A percentile compares a stretch with the other conserved stretches of the same genome.
Evolutionary conservation across 2,329 filamentous ascomycete genomes (phyloP).

Genomic region (Colletotrichum chlorophyti): DNA sequence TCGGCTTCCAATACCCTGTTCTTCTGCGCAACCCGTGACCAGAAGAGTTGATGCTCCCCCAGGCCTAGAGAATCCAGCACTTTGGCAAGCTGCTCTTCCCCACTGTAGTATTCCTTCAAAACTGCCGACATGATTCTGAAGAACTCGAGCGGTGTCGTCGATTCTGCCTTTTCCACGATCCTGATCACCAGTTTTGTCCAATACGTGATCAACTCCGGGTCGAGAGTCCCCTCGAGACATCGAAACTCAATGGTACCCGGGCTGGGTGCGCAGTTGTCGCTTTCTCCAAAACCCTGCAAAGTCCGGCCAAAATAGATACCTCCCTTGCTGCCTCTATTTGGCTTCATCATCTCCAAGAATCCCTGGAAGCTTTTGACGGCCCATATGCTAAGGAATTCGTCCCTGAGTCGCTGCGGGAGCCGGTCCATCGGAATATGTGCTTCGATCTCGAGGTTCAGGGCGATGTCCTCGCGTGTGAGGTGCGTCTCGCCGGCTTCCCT

Average conservation of each 20-base stretch:
- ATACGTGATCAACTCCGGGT: slow-evolving; percentile 2
- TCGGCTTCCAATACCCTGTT: not conserved
- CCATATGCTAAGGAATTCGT: not conserved
- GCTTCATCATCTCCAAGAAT: not conserved
- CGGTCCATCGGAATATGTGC: slow-evolving; percentile 1
- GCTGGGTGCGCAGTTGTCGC: not conserved
- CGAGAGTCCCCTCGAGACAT: slow-evolving; percentile 11
- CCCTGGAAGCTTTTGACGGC: not conserved
- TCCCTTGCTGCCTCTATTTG: not conserved
- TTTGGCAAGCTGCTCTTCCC: not conserved
- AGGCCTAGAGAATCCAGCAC: not conserved
- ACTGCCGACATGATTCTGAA: not conserved
- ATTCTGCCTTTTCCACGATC: not conserved
- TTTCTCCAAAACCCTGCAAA: not conserved
- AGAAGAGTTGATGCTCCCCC: not conserved
- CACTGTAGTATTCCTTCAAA: not conserved
- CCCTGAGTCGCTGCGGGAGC: not conserved
- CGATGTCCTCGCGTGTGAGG: too few species aligned
- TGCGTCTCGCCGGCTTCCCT: too few species aligned
- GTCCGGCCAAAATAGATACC: not conserved
- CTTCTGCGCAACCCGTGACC: not conserved
- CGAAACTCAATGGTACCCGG: slow-evolving; percentile 19
- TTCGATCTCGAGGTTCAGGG: not conserved
- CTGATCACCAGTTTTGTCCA: not conserved
- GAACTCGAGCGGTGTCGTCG: not conserved